Conservation (phyloP, 805 yeast genomes). For the Osmozyma mogii region DNA sequence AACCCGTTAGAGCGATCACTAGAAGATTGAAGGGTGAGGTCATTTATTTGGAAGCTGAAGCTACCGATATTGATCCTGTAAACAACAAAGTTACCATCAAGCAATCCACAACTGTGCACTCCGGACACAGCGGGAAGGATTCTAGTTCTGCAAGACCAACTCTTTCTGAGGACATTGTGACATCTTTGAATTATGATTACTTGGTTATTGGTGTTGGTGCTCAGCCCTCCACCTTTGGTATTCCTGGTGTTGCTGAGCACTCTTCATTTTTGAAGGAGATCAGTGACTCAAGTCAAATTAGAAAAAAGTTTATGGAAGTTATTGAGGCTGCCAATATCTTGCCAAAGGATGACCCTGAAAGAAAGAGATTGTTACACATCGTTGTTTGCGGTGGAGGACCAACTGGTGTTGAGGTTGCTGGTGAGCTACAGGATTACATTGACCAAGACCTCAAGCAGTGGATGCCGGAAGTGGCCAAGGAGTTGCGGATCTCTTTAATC, state of each 20-base stretch:
- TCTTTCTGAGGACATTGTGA: constrained; percentile 36
- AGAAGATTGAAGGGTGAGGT: constrained; percentile 75
- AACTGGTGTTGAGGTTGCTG: constrained; percentile 97
- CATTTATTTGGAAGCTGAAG: constrained; percentile 83
- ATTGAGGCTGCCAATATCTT: constrained; percentile 83
- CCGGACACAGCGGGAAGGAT: constrained; percentile 47
- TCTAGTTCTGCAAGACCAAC: constrained; percentile 36
- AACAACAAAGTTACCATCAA: constrained; percentile 57
- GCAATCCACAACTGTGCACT: constrained; percentile 48
- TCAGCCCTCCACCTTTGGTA: constrained; percentile 88
- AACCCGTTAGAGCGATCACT: constrained; percentile 83
- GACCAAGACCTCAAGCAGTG: constrained; percentile 84
- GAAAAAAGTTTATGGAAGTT: constrained; percentile 75
- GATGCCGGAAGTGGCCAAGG: constrained; percentile 80
- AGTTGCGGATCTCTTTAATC: constrained; percentile 74
- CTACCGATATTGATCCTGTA: constrained; percentile 70
- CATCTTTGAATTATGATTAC: constrained; percentile 62
- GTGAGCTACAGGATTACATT: constrained; percentile 89
- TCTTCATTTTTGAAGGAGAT: constrained; percentile 88
- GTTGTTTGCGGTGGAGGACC: constrained; percentile 99
- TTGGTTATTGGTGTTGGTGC: constrained; percentile 93
- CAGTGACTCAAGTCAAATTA: constrained; percentile 76
- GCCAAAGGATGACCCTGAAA: constrained; percentile 67
- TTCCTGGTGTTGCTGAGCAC: constrained; percentile 86
- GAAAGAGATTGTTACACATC: constrained; percentile 76